Percentiles rank a stretch among this genome's conserved stretches.
Evolutionary conservation across 1,139 yeast species (phyloP).

Genomic region (Debaryomyces sp.): DNA sequence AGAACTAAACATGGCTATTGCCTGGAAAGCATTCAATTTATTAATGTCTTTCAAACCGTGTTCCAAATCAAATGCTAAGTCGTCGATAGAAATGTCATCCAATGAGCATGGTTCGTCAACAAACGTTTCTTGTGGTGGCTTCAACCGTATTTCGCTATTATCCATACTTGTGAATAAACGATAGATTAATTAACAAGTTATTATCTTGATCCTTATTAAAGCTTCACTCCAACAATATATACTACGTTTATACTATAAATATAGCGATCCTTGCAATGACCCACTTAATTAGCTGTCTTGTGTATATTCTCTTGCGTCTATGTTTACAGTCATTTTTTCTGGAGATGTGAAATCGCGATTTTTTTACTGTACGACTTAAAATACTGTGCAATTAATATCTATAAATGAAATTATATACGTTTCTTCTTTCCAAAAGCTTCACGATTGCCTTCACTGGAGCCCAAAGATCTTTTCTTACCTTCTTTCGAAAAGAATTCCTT

Average conservation of each 20-base stretch:
- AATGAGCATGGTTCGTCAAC: constrained; percentile 43
- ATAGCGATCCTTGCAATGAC: background rate
- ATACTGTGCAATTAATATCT: background rate
- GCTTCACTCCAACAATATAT: background rate
- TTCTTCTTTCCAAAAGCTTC: constrained; percentile 39
- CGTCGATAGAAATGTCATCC: constrained; percentile 39
- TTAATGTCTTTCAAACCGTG: constrained; percentile 36
- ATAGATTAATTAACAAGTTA: background rate
- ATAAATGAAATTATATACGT: constrained; percentile 12
- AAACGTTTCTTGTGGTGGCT: constrained; percentile 43
- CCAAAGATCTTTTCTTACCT: constrained; percentile 65
- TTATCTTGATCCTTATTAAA: background rate
- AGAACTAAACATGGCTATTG: constrained; percentile 34
- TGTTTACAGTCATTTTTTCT: background rate
- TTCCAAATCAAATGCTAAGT: constrained; percentile 36
- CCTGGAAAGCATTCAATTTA: constrained; percentile 40
- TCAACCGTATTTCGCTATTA: constrained; percentile 39
- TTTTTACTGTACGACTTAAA: background rate
- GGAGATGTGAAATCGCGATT: background rate
- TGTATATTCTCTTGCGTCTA: background rate
- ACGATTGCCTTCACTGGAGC: constrained; percentile 40
- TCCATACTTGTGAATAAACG: constrained; percentile 10
- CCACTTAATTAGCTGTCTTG: background rate
- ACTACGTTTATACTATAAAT: background rate
- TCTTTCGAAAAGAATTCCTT: constrained; percentile 80